Evolutionary conservation across 2,329 filamentous ascomycete species (phyloP).

Genomic region (Clarireedia hainanense): DNA sequence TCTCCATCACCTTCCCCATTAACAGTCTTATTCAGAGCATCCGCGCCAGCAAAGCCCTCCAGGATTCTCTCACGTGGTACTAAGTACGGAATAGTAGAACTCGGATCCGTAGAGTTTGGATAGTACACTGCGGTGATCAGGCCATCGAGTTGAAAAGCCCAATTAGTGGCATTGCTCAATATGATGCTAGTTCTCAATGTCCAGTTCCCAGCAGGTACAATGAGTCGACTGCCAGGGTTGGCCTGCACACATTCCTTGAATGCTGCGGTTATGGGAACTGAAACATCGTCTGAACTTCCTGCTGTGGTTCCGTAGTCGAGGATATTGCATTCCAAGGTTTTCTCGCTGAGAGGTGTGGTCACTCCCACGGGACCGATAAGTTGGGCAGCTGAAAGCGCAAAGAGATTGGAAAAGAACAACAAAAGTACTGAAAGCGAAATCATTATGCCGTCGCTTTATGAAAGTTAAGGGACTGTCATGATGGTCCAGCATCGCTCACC

Average conservation of each 20-base stretch:
- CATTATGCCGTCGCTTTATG: background rate
- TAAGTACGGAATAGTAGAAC: slow-evolving; percentile 1
- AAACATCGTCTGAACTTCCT: slow-evolving; percentile 29
- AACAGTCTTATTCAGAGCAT: slow-evolving; percentile 4
- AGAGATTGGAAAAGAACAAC: background rate
- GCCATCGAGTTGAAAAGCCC: slow-evolving; percentile 46
- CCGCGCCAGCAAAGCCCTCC: slow-evolving; percentile 32
- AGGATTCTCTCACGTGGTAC: background rate
- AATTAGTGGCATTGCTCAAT: slow-evolving; percentile 38
- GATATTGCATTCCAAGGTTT: slow-evolving; percentile 28
- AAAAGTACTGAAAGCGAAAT: background rate
- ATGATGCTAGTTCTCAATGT: slow-evolving; percentile 42
- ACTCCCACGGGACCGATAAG: slow-evolving; percentile 21
- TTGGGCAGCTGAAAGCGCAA: background rate
- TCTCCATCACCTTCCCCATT: slow-evolving; percentile 15
- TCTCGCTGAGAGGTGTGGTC: slow-evolving; percentile 23
- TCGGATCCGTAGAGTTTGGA: background rate
- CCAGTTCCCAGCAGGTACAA: slow-evolving; percentile 29
- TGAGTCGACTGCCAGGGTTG: background rate
- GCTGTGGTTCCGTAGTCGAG: slow-evolving; percentile 27
- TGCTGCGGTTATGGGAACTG: slow-evolving; percentile 23
- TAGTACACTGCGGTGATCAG: slow-evolving; percentile 38
- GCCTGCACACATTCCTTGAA: slow-evolving; percentile 26
- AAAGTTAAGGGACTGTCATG: background rate
- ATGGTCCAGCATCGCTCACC: no score